Base-by-base conservation (phyloP, 2,329 filamentous ascomycete species). In the Elsinoe perseae region DNA sequence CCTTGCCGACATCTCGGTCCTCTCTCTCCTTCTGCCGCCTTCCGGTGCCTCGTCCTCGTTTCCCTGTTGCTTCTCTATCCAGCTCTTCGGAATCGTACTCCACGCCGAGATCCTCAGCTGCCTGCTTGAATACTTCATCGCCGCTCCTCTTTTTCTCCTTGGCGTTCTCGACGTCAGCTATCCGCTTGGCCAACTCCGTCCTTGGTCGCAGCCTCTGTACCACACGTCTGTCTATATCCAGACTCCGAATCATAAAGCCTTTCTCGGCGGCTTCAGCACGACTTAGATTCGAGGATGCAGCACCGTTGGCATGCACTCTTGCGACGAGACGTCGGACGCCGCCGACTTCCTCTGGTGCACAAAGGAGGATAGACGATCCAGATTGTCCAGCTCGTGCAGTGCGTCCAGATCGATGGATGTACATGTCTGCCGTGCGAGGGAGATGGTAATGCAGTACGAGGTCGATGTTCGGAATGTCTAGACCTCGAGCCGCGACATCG, bases 381-480 rank as follows among this genome's bases (percentile, higher is more conserved):
- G 80, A 81, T 10, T 81, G 81, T 18, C 85, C 81, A 2, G 87
- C 92, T 66, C 93, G 88, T 1, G 93, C 93, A 1, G 93, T 97
- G 61, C 93, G 87, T 10, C 93, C 93, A 1, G 93, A 96, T 21
- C 93, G 85, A 68, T 98, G 93, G 12, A 98, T 91, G 67, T 98
- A 98, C 48, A 86, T 86, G 69, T 97, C 92, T 30, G 93, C 93
- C 1, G 89, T 79, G 57, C 91, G 86, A 1, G 93, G 93, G 0
- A 96, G 84, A 70, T 98, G 92, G 73, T 98, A 98, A 72, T 98
- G 93, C 16, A 98, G 75, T 14, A 98, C 86, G 12, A 95, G 79
- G 63, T 96, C 87, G 46, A 97, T 89, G 30, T 84, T 83, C 44
- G 88, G 86, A 63, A 98, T 96, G 69, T 98, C 93, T 48, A 98